A percentile compares a stretch with the other conserved stretches of the same genome.
Conservation (phyloP, 2,329 filamentous ascomycete species). For the Aspergillus fumigatus region DNA sequence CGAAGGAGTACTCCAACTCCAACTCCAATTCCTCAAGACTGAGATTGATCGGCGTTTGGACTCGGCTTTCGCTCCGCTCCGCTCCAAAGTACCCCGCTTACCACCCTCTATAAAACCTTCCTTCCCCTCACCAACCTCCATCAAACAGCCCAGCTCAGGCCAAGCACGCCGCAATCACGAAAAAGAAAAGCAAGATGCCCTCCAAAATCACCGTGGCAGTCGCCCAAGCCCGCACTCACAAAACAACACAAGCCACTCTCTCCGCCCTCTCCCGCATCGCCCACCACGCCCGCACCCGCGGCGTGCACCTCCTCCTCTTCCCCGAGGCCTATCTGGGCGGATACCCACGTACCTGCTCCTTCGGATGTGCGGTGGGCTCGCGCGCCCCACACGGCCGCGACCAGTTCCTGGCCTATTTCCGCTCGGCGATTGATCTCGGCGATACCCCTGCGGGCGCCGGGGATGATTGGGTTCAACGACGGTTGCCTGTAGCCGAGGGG, state of each 20-base stretch:
- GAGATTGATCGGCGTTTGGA: no score
- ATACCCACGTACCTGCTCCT: conserved; percentile 76
- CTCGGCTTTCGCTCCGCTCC: not conserved
- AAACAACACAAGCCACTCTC: conserved; percentile 55
- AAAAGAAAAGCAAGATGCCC: conserved; percentile 27
- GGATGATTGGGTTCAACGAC: conserved; percentile 63
- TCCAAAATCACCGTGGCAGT: conserved; percentile 42
- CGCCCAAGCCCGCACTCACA: conserved; percentile 44
- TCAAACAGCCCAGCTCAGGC: not conserved
- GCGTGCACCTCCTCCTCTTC: conserved; percentile 71
- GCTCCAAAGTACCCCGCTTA: not conserved
- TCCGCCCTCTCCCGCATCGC: conserved; percentile 61
- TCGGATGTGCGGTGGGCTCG: conserved; percentile 69
- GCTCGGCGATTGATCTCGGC: conserved; percentile 73
- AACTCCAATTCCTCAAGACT: no score
- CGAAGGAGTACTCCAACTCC: no score
- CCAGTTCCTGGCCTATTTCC: conserved; percentile 77
- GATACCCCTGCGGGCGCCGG: conserved; percentile 70
- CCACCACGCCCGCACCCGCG: conserved; percentile 55
- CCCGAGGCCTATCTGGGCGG: conserved; percentile 91
- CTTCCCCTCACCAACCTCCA: not conserved
- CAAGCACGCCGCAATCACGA: not conserved
- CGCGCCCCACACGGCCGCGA: conserved; percentile 68
- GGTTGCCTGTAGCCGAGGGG: conserved; percentile 50
- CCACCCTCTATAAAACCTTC: not conserved